Evolutionary conservation across 106 monocot genomes (phyloP), one percentile per base, ranked within the genome.

Genomic region (Hemerocallis citrina): DNA sequence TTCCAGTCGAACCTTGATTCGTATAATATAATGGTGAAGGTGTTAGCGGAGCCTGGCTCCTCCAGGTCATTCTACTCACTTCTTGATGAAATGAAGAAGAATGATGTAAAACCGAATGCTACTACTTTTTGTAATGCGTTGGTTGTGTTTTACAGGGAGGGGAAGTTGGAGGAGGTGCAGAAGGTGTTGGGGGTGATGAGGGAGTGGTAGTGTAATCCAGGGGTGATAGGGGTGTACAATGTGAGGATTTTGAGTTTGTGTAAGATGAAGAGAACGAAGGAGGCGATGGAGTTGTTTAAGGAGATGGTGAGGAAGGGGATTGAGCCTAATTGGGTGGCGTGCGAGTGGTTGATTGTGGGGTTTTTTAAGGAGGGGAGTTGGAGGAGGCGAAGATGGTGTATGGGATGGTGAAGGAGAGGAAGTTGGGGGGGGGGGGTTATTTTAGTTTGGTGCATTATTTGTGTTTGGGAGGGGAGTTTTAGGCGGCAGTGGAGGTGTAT

Each of bases 331-430:
- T 74, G 78, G 61, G 69, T 84, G 0, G 84, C 71, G 3, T 87
- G 84, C 25, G 60, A 68, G 36, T 71, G 88, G 62, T 56, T 92
- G 46, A 84, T 92, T 14, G 61, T 59, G 57, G 92, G 88, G 57
- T 92, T 81, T 50, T 78, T 78, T 50, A 84, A 70, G 27, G 77
- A 81, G 92, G 87, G 20, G 59, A 84, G 47, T 63, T 88, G 61
- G 75, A 73, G 29, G 84, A 81, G 51, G 80, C 83, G 9, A 88
- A 81, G 54, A 81, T 45, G 55, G 57, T 87, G 14, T 84, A 79
- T 56, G 63, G 55, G 55, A 75, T 81, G 56, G 88, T 92, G 84
- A 43, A 27, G 7, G 72, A 38, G 24, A 75, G 75, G n/a, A 72
- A 75, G 31, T 75, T 81, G 17, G 72, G 78, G 3, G 84, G 81